Conservation (phyloP, 805 yeast genomes). For the Starmerella vitae region DNA sequence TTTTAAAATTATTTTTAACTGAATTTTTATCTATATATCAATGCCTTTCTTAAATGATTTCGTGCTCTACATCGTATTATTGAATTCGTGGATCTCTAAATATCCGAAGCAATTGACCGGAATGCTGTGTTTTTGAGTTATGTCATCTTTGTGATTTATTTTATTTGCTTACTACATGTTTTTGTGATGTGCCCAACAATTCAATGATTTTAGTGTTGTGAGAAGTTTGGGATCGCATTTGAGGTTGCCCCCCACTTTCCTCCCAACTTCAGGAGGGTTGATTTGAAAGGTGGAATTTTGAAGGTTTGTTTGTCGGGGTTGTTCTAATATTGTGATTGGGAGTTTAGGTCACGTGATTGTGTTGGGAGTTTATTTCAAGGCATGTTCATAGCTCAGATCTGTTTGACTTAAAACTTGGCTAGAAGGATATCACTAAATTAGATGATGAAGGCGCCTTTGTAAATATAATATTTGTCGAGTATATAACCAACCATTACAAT, state of each 20-base stretch:
- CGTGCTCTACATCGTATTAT: background rate
- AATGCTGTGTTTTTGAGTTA: too few relatives aligned
- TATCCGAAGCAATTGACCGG: too few relatives aligned
- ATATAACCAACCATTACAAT: too few relatives aligned
- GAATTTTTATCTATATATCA: background rate
- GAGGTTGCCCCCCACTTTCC: background rate
- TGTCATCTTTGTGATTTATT: background rate
- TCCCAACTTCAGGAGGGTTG: background rate
- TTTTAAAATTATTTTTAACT: background rate
- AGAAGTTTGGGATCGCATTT: background rate
- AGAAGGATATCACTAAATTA: too few relatives aligned
- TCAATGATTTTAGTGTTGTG: background rate
- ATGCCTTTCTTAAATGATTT: background rate
- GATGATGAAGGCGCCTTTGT: too few relatives aligned
- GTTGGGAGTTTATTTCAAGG: too few relatives aligned
- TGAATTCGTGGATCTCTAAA: too few relatives aligned
- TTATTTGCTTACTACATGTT: background rate
- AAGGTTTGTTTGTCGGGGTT: background rate
- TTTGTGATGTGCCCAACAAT: background rate
- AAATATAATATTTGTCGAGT: too few relatives aligned
- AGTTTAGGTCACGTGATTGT: too few relatives aligned
- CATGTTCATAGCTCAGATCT: too few relatives aligned
- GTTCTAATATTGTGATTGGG: too few relatives aligned
- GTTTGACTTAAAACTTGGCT: too few relatives aligned
- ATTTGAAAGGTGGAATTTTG: background rate